Evolutionary conservation across 352 stramenopile species (phyloP), one percentile per base, ranked within the genome.

Genomic region (Phytophthora melonis): DNA sequence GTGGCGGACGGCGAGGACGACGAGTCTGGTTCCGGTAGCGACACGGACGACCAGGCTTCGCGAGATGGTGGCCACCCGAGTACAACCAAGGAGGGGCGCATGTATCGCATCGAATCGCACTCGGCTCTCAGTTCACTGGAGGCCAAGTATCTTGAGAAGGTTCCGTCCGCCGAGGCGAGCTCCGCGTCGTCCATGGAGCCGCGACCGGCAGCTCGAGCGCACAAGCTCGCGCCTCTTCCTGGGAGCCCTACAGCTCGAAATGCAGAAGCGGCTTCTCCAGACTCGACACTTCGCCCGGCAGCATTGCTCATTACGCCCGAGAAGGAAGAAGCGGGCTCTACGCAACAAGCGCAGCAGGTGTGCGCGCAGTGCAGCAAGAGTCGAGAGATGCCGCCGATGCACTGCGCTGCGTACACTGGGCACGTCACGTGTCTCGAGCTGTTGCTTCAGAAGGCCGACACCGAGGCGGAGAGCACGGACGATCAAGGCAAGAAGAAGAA

Each of bases 31-130:
- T 70, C 78, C 3, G 72, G 78, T 10, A 78, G 73, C 10, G 78
- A 82, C 57, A 74, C 72, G 2, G 52, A 72, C n/a, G 54, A 41
- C 7, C 65, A 73, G 21, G 11, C 19, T 11, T 62, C 58, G 13
- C 45, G 67, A 18, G 63, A 52, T 16, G 52, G 23, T 21, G 39
- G 30, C 19, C 41, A 49, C 23, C 8, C 10, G 23, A 52, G 47
- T 49, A 18, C 34, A 36, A 30, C 50, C 6, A 74, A 70, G 14
- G 60, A 69, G 13, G 67, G 61, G 27, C 77, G 8, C 13, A 72
- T 92, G 79, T 92, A 92, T 50, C 77, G 78, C 34, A 92, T 92
- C 55, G 79, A 92, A 54, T 92, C 84, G 19, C 84, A 92, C 64
- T 90, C 84, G n/a, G 75, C 81, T 21, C 68, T 92, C 34, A 87